Conservation (phyloP, 495 filamentous ascomycete species). For the Ascodesmis nigricans region DNA sequence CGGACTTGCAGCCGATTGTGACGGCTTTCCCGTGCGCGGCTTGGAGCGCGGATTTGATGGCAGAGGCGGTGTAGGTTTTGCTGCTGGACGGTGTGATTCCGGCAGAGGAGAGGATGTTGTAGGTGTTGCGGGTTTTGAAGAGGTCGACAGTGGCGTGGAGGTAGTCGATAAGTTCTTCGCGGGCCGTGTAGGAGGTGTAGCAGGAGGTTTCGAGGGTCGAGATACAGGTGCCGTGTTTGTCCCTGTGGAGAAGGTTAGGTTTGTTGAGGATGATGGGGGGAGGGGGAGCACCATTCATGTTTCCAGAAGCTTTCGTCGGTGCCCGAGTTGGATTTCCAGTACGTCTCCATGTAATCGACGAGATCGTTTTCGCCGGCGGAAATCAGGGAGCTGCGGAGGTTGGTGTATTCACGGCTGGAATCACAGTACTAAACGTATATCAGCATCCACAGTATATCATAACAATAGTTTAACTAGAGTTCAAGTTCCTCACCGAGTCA, state of each 20-base stretch:
- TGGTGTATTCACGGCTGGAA: constrained; percentile 39
- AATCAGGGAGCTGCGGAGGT: constrained; percentile 45
- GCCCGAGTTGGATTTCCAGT: constrained; percentile 50
- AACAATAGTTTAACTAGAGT: too few relatives aligned
- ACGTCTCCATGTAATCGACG: constrained; percentile 50
- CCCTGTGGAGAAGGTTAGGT: too few relatives aligned
- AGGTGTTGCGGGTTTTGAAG: constrained; percentile 42
- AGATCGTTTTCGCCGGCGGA: constrained; percentile 38
- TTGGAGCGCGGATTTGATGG: constrained; percentile 43
- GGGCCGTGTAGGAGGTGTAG: constrained; percentile 40
- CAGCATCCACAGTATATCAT: too few relatives aligned
- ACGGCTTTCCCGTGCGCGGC: constrained; percentile 41
- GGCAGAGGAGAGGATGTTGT: constrained; percentile 34
- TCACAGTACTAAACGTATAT: constrained; percentile 59
- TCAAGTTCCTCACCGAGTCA: too few relatives aligned
- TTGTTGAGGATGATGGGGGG: too few relatives aligned
- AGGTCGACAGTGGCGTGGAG: constrained; percentile 35
- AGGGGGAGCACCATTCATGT: constrained; percentile 83
- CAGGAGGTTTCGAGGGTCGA: constrained; percentile 42
- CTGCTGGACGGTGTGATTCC: constrained; percentile 40
- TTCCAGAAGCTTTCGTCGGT: constrained; percentile 52
- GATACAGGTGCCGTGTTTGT: constrained; percentile 61
- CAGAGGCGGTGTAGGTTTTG: constrained; percentile 38
- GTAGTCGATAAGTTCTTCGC: constrained; percentile 40
- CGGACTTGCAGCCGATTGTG: constrained; percentile 41